Evolutionary conservation across 2,329 filamentous ascomycete species (phyloP).

Genomic region (Westerdykella aurantiaca): DNA sequence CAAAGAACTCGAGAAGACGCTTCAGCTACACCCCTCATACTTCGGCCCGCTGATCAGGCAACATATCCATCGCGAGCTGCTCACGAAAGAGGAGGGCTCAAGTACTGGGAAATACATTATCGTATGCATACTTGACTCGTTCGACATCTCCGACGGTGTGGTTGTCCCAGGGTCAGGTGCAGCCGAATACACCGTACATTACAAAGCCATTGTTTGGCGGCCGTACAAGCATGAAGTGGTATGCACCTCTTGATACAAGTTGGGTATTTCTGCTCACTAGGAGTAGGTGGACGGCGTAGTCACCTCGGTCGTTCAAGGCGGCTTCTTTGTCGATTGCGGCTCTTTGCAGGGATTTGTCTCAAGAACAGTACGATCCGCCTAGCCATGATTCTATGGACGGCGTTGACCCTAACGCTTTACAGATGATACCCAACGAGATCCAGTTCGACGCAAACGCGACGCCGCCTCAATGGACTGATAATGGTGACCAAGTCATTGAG

Average conservation of each 20-base stretch:
- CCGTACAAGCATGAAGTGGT: slow-evolving; percentile 98
- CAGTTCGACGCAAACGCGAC: slow-evolving; percentile 94
- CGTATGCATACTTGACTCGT: slow-evolving; percentile 94
- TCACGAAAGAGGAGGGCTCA: slow-evolving; percentile 90
- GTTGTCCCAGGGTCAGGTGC: slow-evolving; percentile 87
- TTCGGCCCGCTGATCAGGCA: slow-evolving; percentile 92
- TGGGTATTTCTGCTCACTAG: slow-evolving; percentile 14
- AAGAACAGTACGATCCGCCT: slow-evolving; percentile 60
- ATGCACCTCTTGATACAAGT: slow-evolving; percentile 37
- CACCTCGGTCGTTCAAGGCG: slow-evolving; percentile 82
- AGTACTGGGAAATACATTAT: slow-evolving; percentile 97
- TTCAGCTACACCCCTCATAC: slow-evolving; percentile 93
- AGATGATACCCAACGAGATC: slow-evolving; percentile 88
- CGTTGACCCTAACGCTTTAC: slow-evolving; percentile 11
- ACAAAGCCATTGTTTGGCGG: slow-evolving; percentile 93
- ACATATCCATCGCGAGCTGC: slow-evolving; percentile 80
- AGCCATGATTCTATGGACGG: neutral
- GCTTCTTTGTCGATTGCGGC: slow-evolving; percentile 82
- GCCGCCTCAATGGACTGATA: slow-evolving; percentile 94
- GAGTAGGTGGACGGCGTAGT: slow-evolving; percentile 55
- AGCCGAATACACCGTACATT: slow-evolving; percentile 90
- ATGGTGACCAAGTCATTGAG: slow-evolving; percentile 89
- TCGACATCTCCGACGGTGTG: slow-evolving; percentile 87
- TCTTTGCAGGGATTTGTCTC: slow-evolving; percentile 75
- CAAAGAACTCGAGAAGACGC: slow-evolving; percentile 89